Base-by-base conservation (phyloP, 306 rosid genomes). In the barrel medic (Medicago truncatula) region DNA sequence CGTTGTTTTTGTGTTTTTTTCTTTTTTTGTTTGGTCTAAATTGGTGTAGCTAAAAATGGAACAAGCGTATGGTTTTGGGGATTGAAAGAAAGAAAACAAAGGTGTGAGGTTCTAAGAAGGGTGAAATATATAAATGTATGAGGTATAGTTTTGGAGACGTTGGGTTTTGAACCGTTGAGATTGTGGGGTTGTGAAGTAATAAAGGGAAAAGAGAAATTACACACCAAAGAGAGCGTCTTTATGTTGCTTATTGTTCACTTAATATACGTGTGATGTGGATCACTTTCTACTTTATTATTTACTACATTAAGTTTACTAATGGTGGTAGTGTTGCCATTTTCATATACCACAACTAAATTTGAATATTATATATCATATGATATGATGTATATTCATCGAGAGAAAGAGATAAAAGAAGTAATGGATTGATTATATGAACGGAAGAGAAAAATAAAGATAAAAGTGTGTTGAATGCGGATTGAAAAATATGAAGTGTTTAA, bases 141-240 rank as follows among this genome's bases (percentile, higher is more conserved):
- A 1, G 50, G 38, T 18, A 17, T 31, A 39, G 52, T 80, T 58
- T 43, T 64, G 18, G 73, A 77, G 53, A 73, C 80, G 85, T 82
- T 77, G 58, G 31, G 16, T 77, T 82, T 21, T 82, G 68, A 53
- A 5, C 82, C 85, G 85, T 82, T 82, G 81, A 57, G 73, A 41
- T 82, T 73, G 85, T 82, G 68, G 82, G 76, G 82, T 47, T 43
- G 8, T 68, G 15, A 40, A 36, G 57, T 17, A 6, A 36, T 6
- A 64, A 77, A 72, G 38, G 40, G 12, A 57, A 76, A 76, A 23
- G 9, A 60, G 28, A 36, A 63, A 52, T 64, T 15, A 23, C 12
- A 23, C 12, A 46, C 64, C 40, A 53, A 56, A 44, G 85, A 77
- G 85, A 76, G 85, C 84, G 77, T 76, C 63, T 61, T 31, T 54